Evolutionary conservation across 345 rosid species (phyloP).

Genomic region (Salix arbutifolia): DNA sequence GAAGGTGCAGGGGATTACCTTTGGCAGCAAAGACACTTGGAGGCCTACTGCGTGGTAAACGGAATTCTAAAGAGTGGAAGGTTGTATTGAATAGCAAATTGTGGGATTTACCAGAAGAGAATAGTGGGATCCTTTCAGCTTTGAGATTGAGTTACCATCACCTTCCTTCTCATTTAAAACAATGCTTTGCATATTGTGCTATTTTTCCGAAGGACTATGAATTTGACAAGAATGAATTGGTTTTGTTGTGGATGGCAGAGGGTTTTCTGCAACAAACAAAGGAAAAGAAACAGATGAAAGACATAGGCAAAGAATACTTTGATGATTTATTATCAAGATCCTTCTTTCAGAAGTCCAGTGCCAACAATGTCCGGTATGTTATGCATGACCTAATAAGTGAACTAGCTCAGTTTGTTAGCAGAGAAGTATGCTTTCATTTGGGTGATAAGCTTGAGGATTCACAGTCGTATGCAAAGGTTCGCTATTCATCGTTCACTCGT

Average conservation of each 20-base stretch:
- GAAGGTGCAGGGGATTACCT: slow-evolving; percentile 20
- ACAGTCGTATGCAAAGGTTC: slow-evolving; percentile 10
- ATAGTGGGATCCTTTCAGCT: slow-evolving; percentile 5
- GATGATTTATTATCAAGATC: slow-evolving; percentile 15
- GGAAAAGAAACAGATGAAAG: background rate
- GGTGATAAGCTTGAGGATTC: background rate
- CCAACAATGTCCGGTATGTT: background rate
- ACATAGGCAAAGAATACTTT: slow-evolving; percentile 11
- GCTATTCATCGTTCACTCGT: slow-evolving; percentile 3
- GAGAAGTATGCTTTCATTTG: slow-evolving; percentile 1
- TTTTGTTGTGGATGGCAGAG: slow-evolving; percentile 23
- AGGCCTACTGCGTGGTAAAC: slow-evolving; percentile 14
- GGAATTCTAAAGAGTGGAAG: slow-evolving; percentile 2
- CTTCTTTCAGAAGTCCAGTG: slow-evolving; percentile 2
- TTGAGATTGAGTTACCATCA: slow-evolving; percentile 13
- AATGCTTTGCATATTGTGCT: slow-evolving; percentile 23
- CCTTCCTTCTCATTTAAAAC: slow-evolving; percentile 15
- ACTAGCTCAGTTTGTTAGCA: slow-evolving; percentile 9
- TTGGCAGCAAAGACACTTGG: slow-evolving; percentile 25
- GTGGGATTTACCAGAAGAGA: slow-evolving; percentile 7
- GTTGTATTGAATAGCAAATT: slow-evolving; percentile 8
- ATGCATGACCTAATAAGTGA: slow-evolving; percentile 27
- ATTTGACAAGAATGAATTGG: slow-evolving; percentile 19
- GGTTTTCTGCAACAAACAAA: slow-evolving; percentile 2
- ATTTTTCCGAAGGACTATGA: slow-evolving; percentile 18